phyloP scores from a whole-genome alignment of 352 stramenopile species.

The Globisporangium acanthophoron region DNA sequence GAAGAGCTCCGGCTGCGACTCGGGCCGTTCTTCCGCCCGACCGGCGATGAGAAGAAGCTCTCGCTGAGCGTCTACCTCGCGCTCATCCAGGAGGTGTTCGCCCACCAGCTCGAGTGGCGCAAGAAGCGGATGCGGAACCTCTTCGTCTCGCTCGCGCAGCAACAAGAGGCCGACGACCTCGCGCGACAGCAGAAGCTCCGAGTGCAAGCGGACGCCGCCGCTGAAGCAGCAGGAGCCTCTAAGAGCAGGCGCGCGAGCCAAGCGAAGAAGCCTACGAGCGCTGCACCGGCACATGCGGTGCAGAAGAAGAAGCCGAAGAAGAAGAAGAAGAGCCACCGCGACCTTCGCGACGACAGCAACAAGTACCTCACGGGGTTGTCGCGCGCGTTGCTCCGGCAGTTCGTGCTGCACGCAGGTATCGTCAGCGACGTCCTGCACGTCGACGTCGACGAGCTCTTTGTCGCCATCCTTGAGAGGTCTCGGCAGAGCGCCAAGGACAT shows the following conservation, averaged over 20 bases:
- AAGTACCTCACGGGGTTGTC: conserved; percentile 43
- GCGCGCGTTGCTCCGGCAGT: conserved; percentile 24
- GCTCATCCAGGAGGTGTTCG: conserved; percentile 40
- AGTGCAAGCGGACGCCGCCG: conserved; percentile 4
- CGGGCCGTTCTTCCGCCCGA: conserved; percentile 45
- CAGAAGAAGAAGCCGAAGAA: conserved; percentile 19
- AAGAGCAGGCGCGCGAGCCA: not conserved
- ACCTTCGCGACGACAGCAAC: conserved; percentile 2
- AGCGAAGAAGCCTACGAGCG: conserved; percentile 4
- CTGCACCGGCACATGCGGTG: not conserved
- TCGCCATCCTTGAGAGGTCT: conserved; percentile 19
- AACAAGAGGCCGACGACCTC: conserved; percentile 16
- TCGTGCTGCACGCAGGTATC: conserved; percentile 36
- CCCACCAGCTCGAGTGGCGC: conserved; percentile 38
- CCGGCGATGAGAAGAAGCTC: conserved; percentile 52
- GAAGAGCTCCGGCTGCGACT: conserved; percentile 31
- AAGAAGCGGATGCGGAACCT: conserved; percentile 32
- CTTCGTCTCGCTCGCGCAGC: conserved; percentile 38
- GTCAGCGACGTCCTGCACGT: conserved; percentile 20
- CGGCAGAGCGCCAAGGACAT: conserved; percentile 21
- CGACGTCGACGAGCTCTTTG: conserved; percentile 42
- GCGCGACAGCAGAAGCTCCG: conserved; percentile 5
- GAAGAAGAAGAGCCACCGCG: conserved; percentile 28
- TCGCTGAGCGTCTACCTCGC: conserved; percentile 40
- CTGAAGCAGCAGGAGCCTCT: too few species aligned